Conservation (phyloP, 257 asterid species). For the Penstemon barbatus region DNA sequence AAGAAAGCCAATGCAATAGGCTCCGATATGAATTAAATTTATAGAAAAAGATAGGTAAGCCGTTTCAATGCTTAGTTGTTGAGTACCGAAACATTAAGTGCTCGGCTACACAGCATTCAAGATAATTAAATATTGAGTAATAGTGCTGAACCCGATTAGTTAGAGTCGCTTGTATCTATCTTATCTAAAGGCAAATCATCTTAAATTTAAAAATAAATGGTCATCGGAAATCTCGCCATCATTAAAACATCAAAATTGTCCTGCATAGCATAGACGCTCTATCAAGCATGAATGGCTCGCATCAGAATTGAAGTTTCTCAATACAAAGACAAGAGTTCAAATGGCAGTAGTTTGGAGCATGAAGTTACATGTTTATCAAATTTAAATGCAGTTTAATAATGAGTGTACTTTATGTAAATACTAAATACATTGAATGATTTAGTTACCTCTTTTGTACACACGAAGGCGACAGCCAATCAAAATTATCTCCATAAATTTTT, state of each 20-base stretch:
- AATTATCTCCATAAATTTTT: no score
- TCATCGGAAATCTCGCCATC: neutral
- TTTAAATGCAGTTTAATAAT: no score
- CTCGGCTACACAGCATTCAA: conserved; percentile 4
- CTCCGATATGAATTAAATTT: conserved; percentile 23
- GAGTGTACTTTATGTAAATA: no score
- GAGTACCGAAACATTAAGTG: conserved; percentile 19
- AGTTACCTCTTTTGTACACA: no score
- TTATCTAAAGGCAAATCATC: conserved; percentile 34
- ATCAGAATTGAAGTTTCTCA: no score
- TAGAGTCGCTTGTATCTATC: conserved; percentile 31
- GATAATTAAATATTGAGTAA: no score
- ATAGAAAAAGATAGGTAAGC: conserved; percentile 31
- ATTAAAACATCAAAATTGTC: neutral
- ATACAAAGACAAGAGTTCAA: no score
- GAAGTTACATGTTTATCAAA: no score
- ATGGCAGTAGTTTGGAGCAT: no score
- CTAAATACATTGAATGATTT: no score
- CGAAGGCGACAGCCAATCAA: no score
- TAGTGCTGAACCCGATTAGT: neutral
- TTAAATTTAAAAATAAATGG: conserved; percentile 6
- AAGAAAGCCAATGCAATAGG: conserved; percentile 24
- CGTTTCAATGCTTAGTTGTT: conserved; percentile 32
- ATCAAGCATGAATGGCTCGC: conserved; percentile 22
- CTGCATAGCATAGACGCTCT: neutral